Evolutionary conservation across 768 basidiomycete species (phyloP), one percentile per base, ranked within the genome.

Genomic region (Tylopilus sp.): DNA sequence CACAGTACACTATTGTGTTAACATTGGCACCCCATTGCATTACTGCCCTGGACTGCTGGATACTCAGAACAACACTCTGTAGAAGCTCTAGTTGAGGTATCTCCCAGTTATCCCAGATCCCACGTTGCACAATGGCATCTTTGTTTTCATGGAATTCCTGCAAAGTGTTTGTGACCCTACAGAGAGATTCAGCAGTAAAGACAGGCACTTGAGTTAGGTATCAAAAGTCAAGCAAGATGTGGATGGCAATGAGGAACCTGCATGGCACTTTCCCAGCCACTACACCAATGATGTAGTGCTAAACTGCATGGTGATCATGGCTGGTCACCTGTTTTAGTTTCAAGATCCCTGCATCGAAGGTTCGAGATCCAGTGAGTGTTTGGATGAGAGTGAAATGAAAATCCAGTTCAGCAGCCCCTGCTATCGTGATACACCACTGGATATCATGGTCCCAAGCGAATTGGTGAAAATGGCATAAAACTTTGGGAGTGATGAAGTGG

Each of bases 401-500:
- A 38, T 38, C 37, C 22, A 38, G 37, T 21, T 38, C 14, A 6
- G 19, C 19, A 16, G 37, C 19, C 4, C 37, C 37, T 21, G 14
- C 14, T 16, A 16, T 21, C 10, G 14, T 21, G 12, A 38, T 38
- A 29, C 53, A 48, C 46, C 53, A 54, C 9, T 43, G 22, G 6
- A 33, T 16, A n/a, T 54, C 41, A 1, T 54, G 47, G 9, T 54
- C 47, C 46, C 46, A 53, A 3, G n/a, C 3, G 31, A 53, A 48
- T 6, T 16, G 17, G 10, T 48, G 45, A 7, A 53, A 53, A 10
- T 53, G 52, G 17, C 50, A 48, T 0, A 54, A 30, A 1, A 30
- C 36, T 17, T 54, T 44, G 2, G 43, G 19, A 1, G 10, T 40
- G 12, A 50, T 19, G 11, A 40, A 40, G n/a, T 40, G 6, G 12